A percentile compares a stretch with the other conserved stretches of the same genome.
Evolutionary conservation across 83 land plant genomes (phyloP).

Genomic region (Larix sibirica): DNA sequence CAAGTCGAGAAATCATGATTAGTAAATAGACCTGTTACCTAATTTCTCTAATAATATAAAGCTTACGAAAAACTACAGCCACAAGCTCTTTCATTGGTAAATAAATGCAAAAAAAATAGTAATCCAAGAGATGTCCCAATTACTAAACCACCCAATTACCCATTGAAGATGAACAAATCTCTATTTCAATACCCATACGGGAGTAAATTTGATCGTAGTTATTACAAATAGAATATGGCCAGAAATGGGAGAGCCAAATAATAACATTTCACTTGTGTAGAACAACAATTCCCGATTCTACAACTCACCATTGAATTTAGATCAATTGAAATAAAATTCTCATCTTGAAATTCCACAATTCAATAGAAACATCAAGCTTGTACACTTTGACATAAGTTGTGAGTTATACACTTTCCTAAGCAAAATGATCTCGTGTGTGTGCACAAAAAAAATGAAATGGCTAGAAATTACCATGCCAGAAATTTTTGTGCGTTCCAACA

Average conservation of each 20-base stretch:
- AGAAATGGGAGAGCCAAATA: not conserved
- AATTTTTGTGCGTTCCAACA: conserved; percentile 62
- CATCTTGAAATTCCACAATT: not conserved
- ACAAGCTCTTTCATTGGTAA: not conserved
- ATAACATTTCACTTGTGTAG: not conserved
- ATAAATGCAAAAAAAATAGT: not conserved
- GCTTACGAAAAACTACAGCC: not conserved
- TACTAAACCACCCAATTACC: not conserved
- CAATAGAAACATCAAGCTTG: not conserved
- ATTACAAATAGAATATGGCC: not conserved
- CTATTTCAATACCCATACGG: not conserved
- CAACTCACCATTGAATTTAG: not conserved
- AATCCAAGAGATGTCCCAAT: not conserved
- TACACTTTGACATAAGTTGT: not conserved
- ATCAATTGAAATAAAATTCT: not conserved
- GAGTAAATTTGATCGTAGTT: not conserved
- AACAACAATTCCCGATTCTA: not conserved
- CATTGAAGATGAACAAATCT: not conserved
- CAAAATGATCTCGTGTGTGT: not conserved
- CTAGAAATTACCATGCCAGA: conserved; percentile 73
- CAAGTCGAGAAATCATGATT: not conserved
- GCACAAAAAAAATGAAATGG: not conserved
- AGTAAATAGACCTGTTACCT: not conserved
- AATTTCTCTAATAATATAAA: not conserved
- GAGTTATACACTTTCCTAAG: not conserved